Conservation (phyloP, 345 rosid genomes). For the Syzygium jambos region DNA sequence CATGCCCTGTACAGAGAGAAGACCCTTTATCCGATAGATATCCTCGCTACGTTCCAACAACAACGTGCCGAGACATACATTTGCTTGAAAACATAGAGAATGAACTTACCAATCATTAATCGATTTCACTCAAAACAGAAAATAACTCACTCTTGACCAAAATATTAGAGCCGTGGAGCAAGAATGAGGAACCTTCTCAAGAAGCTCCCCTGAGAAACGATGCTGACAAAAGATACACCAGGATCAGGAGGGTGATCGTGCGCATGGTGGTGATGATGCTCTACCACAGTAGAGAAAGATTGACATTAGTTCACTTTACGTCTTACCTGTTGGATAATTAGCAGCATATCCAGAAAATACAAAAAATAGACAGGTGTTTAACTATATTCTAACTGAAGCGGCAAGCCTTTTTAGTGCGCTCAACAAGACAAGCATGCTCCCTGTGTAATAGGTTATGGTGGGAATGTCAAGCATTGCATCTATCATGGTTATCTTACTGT, state of each 20-base stretch:
- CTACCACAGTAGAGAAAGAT: conserved; percentile 27
- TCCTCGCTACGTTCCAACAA: conserved; percentile 82
- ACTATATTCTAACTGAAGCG: neutral
- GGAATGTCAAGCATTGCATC: neutral
- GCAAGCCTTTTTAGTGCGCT: neutral
- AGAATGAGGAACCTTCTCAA: conserved; percentile 58
- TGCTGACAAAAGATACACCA: conserved; percentile 88
- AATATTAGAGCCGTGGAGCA: neutral
- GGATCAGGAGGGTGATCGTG: conserved; percentile 96
- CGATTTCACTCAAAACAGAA: neutral
- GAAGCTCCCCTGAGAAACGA: conserved; percentile 87
- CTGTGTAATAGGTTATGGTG: neutral
- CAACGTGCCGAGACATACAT: conserved; percentile 89
- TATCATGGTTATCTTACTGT: neutral
- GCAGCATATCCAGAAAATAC: neutral
- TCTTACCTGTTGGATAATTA: neutral
- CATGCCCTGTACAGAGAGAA: conserved; percentile 74
- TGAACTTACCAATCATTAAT: neutral
- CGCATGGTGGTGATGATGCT: conserved; percentile 67
- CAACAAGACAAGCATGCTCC: neutral
- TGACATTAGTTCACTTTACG: neutral
- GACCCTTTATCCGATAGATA: conserved; percentile 95
- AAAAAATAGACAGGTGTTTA: neutral
- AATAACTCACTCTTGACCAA: neutral
- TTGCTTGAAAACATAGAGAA: conserved; percentile 41